A percentile compares a stretch with the other conserved stretches of the same genome.
Conservation (phyloP, 495 filamentous ascomycete genomes). For the Endocarpon pusillum region DNA sequence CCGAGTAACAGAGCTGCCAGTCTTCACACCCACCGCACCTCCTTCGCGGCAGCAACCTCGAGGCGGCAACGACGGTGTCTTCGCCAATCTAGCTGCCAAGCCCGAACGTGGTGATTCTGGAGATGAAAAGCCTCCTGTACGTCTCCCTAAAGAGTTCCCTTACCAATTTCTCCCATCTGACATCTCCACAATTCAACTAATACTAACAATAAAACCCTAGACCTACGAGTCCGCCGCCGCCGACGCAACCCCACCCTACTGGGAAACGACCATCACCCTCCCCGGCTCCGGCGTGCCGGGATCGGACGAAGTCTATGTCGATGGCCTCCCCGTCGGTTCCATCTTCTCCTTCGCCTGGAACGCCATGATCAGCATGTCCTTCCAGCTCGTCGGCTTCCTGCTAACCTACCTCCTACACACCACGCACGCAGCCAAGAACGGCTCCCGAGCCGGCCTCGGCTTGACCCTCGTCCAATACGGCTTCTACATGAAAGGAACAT, state of each 20-base stretch:
- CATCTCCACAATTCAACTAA: not conserved
- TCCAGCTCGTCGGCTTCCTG: constrained; percentile 90
- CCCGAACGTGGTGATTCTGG: constrained; percentile 69
- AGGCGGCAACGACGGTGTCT: constrained; percentile 73
- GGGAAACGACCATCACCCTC: constrained; percentile 95
- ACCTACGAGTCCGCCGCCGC: constrained; percentile 97
- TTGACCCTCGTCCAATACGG: constrained; percentile 94
- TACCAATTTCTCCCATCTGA: not conserved
- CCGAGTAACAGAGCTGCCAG: constrained; percentile 34
- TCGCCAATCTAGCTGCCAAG: constrained; percentile 85
- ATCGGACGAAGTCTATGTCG: constrained; percentile 87
- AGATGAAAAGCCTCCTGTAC: constrained; percentile 82
- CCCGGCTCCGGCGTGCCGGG: too few relatives aligned
- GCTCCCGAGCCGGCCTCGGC: constrained; percentile 81
- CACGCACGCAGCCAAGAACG: constrained; percentile 94
- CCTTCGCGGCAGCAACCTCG: constrained; percentile 32
- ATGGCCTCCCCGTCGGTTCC: constrained; percentile 89
- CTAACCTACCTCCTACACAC: constrained; percentile 96
- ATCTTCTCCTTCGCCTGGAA: constrained; percentile 97
- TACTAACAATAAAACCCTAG: constrained; percentile 22
- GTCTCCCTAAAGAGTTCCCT: constrained; percentile 26
- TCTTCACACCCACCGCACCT: constrained; percentile 22
- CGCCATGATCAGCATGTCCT: constrained; percentile 96
- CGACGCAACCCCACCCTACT: constrained; percentile 91
- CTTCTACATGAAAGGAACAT: constrained; percentile 70